phyloP scores from a whole-genome alignment of 179 eudicot species.

The Drosera spatulata region DNA sequence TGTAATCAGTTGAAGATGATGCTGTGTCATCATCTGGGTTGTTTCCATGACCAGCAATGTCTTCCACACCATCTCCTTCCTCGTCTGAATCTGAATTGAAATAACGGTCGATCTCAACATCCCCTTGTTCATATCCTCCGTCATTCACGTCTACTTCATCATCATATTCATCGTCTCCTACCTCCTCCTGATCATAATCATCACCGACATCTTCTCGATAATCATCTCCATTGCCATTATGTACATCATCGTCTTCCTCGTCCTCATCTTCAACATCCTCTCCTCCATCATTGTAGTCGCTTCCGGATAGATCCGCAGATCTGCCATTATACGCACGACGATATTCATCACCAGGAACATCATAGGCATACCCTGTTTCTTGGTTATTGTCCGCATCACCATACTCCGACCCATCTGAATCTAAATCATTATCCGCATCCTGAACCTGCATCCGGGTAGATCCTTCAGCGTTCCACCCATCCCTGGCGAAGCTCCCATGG shows the following conservation, averaged over 20 bases:
- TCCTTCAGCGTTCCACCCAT: conserved; percentile 35
- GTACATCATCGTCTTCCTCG: conserved; percentile 10
- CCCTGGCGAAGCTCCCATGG: conserved; percentile 23
- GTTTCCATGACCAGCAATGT: conserved; percentile 12
- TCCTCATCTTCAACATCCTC: conserved; percentile 34
- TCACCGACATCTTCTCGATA: conserved; percentile 27
- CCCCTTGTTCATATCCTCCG: conserved; percentile 32
- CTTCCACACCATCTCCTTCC: conserved; percentile 23
- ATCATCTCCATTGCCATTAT: conserved; percentile 12
- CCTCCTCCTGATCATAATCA: conserved; percentile 25
- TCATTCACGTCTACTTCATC: conserved; percentile 30
- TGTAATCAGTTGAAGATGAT: conserved; percentile 53
- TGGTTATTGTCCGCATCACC: conserved; percentile 32
- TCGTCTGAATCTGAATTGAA: conserved; percentile 46
- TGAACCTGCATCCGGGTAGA: conserved; percentile 9
- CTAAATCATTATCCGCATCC: conserved; percentile 30
- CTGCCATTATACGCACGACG: conserved; percentile 21
- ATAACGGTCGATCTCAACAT: conserved; percentile 37
- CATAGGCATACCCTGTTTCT: conserved; percentile 21
- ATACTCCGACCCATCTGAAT: conserved; percentile 52
- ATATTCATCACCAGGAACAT: conserved; percentile 27
- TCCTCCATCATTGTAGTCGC: conserved; percentile 14
- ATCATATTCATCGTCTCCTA: conserved; percentile 6
- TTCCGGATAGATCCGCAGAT: conserved; percentile 19
- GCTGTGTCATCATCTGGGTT: conserved; percentile 32